Base-by-base conservation (phyloP, 768 basidiomycete species). In the Boletus rubroflammeus region DNA sequence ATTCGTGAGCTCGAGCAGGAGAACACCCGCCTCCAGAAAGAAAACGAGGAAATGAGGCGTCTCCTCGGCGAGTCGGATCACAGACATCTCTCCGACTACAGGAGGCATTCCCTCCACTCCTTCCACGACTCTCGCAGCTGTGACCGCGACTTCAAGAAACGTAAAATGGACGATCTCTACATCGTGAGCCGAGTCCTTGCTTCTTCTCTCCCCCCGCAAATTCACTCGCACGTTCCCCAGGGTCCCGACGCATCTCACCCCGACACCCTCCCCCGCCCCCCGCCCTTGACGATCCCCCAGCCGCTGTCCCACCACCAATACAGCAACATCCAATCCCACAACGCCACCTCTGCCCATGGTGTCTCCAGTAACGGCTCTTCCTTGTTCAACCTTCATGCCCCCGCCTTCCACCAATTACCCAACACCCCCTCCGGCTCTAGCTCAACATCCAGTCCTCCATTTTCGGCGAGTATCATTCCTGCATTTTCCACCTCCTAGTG, bases 1-100 rank as follows among this genome's bases (percentile, higher is more conserved):
- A 88, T 93, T 61, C 82, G 86, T 28, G 90, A 91, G 66, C 82
- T 93, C 50, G 87, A 92, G 67, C 83, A 89, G 63, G 91, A 93
- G 66, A 90, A 89, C 63, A 72, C 77, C 49, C 75, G 84, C 10
- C 76, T 92, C 6, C 78, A 79, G 53, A 83, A 83, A 59, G 87
- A 91, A 70, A 85, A 86, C 63, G 86, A 88, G 15, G 84, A 88
- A 31, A 75, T 90, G 36, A 79, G 87, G n/a, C 80, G 84, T 45
- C 74, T 88, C 58, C 76, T 90, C 28, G 72, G 76, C 39, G 83
- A 84, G 26, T 64, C 76, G 0, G 71, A 73, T 23, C 69, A 70
- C 56, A 58, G 69, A 47, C 69, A 70, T 26, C 61, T 78, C 23
- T 60, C 77, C 31, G 79, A 80, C n/a, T 61, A 78, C 35, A 77